Evolutionary conservation across 345 rosid species (phyloP).

Genomic region (Linum trigynum): DNA sequence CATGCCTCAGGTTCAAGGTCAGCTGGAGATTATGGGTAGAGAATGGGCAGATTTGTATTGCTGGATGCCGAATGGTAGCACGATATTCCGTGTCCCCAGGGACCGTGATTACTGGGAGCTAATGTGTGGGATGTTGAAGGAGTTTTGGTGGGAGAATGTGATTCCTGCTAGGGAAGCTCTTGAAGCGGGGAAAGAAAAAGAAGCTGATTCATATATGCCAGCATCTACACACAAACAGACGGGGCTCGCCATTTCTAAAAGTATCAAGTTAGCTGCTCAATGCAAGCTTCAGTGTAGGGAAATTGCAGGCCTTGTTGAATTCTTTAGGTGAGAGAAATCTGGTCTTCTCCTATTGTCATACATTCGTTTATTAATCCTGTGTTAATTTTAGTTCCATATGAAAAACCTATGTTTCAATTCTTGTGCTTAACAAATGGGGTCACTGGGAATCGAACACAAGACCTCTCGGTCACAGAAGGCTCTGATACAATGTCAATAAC

Average conservation of each 20-base stretch:
- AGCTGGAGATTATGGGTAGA: slow-evolving; percentile 83
- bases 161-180: slow-evolving; percentile 72
- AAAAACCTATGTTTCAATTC: no score
- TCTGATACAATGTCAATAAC: no score
- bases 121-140: slow-evolving; percentile 51
- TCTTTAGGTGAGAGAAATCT: slow-evolving; percentile 33
- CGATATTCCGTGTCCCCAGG: slow-evolving; percentile 58
- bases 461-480: no score
- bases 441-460: no score
- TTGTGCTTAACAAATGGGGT: no score
- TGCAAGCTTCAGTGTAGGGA: slow-evolving; percentile 66
- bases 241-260: slow-evolving; percentile 51
- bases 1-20: slow-evolving; percentile 96
- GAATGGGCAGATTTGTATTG: slow-evolving; percentile 89
- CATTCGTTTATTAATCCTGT: no score
- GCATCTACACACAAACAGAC: slow-evolving; percentile 58
- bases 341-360: no score
- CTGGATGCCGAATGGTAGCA: slow-evolving; percentile 90
- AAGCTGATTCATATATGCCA: slow-evolving; percentile 47
- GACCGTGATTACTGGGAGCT: slow-evolving; percentile 63
- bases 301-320: slow-evolving; percentile 76
- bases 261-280: slow-evolving; percentile 52
- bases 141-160: slow-evolving; percentile 91
- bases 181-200: slow-evolving; percentile 41
- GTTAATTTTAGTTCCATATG: no score